phyloP scores from a whole-genome alignment of 768 basidiomycete species.

The Collybia sp. region DNA sequence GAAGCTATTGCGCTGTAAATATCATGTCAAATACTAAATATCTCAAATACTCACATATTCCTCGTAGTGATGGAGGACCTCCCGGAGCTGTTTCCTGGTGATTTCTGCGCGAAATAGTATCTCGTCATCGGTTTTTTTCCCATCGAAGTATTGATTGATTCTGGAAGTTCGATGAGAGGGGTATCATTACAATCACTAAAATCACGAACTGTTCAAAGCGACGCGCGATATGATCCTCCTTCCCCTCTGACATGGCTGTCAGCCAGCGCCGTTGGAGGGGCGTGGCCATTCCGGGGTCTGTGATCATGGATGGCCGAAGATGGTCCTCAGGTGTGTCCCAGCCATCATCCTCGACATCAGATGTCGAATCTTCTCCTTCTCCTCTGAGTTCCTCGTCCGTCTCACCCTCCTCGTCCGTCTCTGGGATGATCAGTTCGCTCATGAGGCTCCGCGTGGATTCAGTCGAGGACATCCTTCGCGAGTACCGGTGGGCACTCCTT shows the following conservation, averaged over 20 bases:
- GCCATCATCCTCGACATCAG: constrained; percentile 32
- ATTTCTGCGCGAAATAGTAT: constrained; percentile 89
- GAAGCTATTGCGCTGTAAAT: constrained; percentile 27
- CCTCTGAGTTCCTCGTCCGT: constrained; percentile 30
- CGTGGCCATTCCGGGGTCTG: constrained; percentile 79
- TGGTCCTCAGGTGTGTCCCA: constrained; percentile 48
- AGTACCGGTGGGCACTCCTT: constrained; percentile 41
- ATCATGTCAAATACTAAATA: not conserved
- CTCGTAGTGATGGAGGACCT: constrained; percentile 80
- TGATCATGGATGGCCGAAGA: constrained; percentile 61
- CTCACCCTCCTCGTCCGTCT: constrained; percentile 22
- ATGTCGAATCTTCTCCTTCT: constrained; percentile 39
- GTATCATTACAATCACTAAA: not conserved
- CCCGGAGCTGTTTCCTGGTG: constrained; percentile 76
- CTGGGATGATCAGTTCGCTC: constrained; percentile 33
- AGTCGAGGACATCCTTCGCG: constrained; percentile 38
- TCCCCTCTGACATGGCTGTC: constrained; percentile 85
- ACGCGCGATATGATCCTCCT: constrained; percentile 60
- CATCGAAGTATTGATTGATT: constrained; percentile 92
- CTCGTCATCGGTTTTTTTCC: constrained; percentile 87
- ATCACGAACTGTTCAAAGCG: constrained; percentile 73
- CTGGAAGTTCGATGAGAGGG: constrained; percentile 30
- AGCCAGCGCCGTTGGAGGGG: constrained; percentile 79
- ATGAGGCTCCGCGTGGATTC: constrained; percentile 39
- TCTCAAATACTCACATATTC: constrained; percentile 63